These are phyloP conservation scores for Irpex sp. DNA, from an alignment of 1,284 basidiomycete genomes.

Conservation along the genomic window DNA sequence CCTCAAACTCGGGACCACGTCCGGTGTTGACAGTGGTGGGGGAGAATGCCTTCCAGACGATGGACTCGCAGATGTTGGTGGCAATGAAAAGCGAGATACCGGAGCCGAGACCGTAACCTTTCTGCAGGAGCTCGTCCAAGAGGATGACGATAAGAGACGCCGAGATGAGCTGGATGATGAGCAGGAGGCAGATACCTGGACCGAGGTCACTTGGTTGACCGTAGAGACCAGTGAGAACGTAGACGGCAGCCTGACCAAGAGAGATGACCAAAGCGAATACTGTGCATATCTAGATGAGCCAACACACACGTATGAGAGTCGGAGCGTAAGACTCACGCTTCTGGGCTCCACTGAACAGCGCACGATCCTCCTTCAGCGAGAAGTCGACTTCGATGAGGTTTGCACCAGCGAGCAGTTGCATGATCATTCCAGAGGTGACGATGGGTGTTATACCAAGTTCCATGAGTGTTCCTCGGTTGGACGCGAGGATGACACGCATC, in stretches of 20 bases:
- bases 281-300: constrained; percentile 27
- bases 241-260: constrained; percentile 95
- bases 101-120: constrained; percentile 97
- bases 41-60: constrained; percentile 99
- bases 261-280: constrained; percentile 97
- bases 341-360: constrained; percentile 94
- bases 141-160: constrained; percentile 97
- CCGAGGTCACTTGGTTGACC: constrained; percentile 93
- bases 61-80: constrained; percentile 99
- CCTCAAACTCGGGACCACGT: constrained; percentile 97
- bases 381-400: constrained; percentile 99
- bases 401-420: constrained; percentile 97
- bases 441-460: constrained; percentile 98
- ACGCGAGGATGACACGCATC: constrained; percentile 99
- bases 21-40: constrained; percentile 98
- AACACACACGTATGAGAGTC: neutral
- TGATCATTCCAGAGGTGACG: constrained; percentile 98
- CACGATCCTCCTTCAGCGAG: constrained; percentile 94
- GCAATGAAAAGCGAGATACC: constrained; percentile 99
- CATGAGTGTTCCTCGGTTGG: constrained; percentile 98
- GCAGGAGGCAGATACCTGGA: constrained; percentile 92
- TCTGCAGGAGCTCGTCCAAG: constrained; percentile 97
- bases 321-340: constrained; percentile 68
- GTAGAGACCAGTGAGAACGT: constrained; percentile 96
- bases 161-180: constrained; percentile 94